phyloP scores from a whole-genome alignment of 2,329 filamentous ascomycete species.

The Hymenoscyphus scutula region DNA sequence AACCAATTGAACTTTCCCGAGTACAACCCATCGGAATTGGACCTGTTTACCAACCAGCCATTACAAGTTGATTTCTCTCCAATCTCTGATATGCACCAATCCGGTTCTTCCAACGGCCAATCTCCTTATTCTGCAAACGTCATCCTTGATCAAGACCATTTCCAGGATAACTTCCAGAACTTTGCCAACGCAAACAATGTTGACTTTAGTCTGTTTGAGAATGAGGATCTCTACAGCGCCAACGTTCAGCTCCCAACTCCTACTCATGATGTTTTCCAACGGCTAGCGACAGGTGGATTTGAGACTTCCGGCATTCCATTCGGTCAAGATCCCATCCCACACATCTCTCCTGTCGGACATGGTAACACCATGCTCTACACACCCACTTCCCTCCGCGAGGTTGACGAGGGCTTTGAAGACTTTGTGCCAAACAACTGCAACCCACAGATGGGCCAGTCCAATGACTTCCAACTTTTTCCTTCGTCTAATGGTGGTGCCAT shows the following conservation, averaged over 20 bases:
- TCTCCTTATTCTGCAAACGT: conserved; percentile 42
- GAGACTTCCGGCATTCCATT: conserved; percentile 34
- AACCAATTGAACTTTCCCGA: conserved; percentile 28
- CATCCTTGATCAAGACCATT: conserved; percentile 45
- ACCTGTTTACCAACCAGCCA: conserved; percentile 26
- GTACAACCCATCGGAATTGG: conserved; percentile 28
- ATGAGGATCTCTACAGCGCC: conserved; percentile 61
- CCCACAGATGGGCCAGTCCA: conserved; percentile 15
- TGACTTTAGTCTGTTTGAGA: conserved; percentile 57
- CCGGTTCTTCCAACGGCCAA: conserved; percentile 27
- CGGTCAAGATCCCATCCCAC: conserved; percentile 40
- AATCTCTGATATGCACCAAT: conserved; percentile 28
- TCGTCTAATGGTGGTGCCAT: conserved; percentile 26
- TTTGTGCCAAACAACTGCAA: conserved; percentile 28
- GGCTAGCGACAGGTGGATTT: conserved; percentile 26
- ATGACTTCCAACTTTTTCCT: conserved; percentile 35
- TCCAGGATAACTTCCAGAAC: conserved; percentile 59
- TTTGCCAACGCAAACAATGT: conserved; percentile 39
- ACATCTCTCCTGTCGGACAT: conserved; percentile 69
- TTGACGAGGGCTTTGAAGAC: conserved; percentile 53
- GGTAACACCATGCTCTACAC: conserved; percentile 68
- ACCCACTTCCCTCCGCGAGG: conserved; percentile 57
- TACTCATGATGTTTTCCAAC: conserved; percentile 40
- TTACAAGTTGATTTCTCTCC: conserved; percentile 33
- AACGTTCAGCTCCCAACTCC: conserved; percentile 56